A percentile compares a stretch with the other conserved stretches of the same genome.
Conservation (phyloP, 768 basidiomycete genomes). For the Rhodotorula diobovata region DNA sequence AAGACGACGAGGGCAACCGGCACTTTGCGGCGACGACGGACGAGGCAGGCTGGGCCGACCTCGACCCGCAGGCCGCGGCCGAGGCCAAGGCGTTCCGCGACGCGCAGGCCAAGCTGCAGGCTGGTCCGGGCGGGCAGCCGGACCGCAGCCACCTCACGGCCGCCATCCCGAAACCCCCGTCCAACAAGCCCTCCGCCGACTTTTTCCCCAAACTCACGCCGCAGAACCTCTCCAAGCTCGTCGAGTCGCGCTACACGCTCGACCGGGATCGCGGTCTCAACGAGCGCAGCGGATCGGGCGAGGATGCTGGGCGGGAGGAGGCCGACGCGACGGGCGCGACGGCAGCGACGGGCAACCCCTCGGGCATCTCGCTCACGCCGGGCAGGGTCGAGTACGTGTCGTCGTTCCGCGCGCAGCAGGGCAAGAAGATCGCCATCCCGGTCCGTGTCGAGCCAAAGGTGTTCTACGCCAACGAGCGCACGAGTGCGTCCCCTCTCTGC, state of each 20-base stretch:
- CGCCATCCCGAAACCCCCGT: background rate
- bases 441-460: slow-evolving; percentile 98
- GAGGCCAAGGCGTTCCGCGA: slow-evolving; percentile 85
- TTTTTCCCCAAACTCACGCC: slow-evolving; percentile 55
- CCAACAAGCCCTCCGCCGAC: slow-evolving; percentile 48
- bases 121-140: background rate
- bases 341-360: slow-evolving; percentile 15
- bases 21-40: slow-evolving; percentile 64
- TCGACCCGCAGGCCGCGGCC: slow-evolving; percentile 61
- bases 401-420: slow-evolving; percentile 71
- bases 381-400: slow-evolving; percentile 51
- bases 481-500: slow-evolving; percentile 51
- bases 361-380: slow-evolving; percentile 44
- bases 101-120: slow-evolving; percentile 51
- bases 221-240: slow-evolving; percentile 54
- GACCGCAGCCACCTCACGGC: slow-evolving; percentile 15
- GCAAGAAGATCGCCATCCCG: slow-evolving; percentile 86
- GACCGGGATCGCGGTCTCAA: slow-evolving; percentile 40
- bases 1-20: slow-evolving; percentile 68
- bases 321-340: slow-evolving; percentile 6
- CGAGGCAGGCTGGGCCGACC: slow-evolving; percentile 73
- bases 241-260: slow-evolving; percentile 45
- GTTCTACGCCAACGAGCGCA: slow-evolving; percentile 91
- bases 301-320: background rate
- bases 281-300: slow-evolving; percentile 40